These are phyloP conservation scores for Calonectria montana DNA, from an alignment of 2,329 filamentous ascomycete genomes.

Conservation along the genomic window DNA sequence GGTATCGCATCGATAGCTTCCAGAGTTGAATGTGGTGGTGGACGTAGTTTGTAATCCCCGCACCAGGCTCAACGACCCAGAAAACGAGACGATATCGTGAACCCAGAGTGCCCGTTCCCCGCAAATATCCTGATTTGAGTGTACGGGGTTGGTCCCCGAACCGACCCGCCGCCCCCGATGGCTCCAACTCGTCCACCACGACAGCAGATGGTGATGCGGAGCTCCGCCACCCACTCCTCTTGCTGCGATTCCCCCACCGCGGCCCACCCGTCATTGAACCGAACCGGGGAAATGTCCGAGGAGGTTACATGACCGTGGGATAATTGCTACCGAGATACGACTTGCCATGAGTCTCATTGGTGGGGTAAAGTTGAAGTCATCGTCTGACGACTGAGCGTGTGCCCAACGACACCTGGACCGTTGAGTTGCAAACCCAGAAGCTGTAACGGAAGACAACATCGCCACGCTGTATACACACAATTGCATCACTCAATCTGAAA, in stretches of 20 bases:
- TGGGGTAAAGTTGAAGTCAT: neutral
- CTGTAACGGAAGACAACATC: neutral
- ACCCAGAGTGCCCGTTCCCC: neutral
- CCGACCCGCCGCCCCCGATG: constrained; percentile 9
- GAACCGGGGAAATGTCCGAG: constrained; percentile 20
- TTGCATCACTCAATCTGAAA: neutral
- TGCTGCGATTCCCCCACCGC: neutral
- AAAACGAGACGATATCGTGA: constrained; percentile 4
- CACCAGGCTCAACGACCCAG: neutral
- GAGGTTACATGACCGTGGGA: constrained; percentile 9
- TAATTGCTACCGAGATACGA: constrained; percentile 13
- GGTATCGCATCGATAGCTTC: constrained; percentile 13
- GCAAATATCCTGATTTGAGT: constrained; percentile 8
- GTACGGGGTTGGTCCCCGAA: constrained; percentile 16
- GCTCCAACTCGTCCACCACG: neutral
- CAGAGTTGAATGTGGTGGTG: neutral
- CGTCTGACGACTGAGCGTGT: neutral
- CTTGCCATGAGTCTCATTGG: neutral
- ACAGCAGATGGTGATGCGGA: constrained; percentile 13
- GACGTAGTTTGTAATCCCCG: neutral
- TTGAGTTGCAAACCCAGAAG: neutral
- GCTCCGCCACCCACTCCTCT: constrained; percentile 14
- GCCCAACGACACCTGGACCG: neutral
- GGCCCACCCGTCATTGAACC: constrained; percentile 10
- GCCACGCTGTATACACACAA: neutral